phyloP scores from a whole-genome alignment of 495 filamentous ascomycete genomes.

The Xylaria palmicola region DNA sequence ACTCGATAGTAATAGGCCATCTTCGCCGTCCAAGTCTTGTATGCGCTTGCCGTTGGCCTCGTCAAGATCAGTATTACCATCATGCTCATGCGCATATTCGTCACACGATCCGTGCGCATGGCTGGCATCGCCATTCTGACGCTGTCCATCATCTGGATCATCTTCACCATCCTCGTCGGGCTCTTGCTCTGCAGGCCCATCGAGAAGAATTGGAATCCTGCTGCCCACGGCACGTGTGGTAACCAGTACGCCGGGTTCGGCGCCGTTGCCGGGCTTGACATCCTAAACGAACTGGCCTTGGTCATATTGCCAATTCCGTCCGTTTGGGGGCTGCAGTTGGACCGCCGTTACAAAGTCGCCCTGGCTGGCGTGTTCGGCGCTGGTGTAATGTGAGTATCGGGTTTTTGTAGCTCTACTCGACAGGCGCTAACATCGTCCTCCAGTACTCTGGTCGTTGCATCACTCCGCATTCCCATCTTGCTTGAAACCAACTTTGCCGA shows the following conservation, averaged over 20 bases:
- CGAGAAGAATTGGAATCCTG: slow-evolving; percentile 5
- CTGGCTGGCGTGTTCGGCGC: too few species aligned
- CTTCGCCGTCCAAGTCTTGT: background rate
- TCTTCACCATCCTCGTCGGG: slow-evolving; percentile 7
- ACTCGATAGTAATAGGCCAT: too few species aligned
- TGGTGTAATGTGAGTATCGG: too few species aligned
- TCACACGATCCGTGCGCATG: background rate
- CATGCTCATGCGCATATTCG: slow-evolving; percentile 9
- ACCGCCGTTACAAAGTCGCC: too few species aligned
- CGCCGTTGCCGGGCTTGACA: background rate
- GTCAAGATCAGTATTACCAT: slow-evolving; percentile 1
- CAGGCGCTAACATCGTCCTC: too few species aligned
- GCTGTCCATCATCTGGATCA: slow-evolving; percentile 3
- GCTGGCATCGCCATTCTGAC: background rate
- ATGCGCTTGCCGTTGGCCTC: slow-evolving; percentile 3
- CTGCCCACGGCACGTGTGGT: slow-evolving; percentile 2
- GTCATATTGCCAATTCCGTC: too few species aligned
- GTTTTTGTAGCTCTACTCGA: too few species aligned
- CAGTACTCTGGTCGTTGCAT: too few species aligned
- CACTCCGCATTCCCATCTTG: too few species aligned
- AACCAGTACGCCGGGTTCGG: background rate
- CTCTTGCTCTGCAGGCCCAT: slow-evolving; percentile 5
- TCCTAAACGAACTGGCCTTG: slow-evolving; percentile 6
- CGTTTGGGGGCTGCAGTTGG: too few species aligned
- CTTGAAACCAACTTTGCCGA: too few species aligned